phyloP scores from a whole-genome alignment of 1,139 yeast species.

The Geotrichum restrictum region DNA sequence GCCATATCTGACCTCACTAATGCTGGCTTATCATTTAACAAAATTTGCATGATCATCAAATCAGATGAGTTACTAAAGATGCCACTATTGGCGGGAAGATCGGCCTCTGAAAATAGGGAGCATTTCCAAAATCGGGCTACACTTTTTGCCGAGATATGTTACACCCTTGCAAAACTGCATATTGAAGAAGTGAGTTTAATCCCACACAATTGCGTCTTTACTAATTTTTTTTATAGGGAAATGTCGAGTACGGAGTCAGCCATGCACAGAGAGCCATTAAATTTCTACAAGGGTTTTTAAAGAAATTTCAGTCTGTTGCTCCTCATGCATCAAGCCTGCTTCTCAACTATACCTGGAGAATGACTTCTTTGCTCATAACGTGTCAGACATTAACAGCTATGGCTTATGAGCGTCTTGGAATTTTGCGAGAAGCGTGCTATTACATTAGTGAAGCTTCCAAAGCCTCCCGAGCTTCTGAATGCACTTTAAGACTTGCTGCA shows the following conservation, averaged over 20 bases:
- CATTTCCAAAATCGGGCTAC: conserved; percentile 25
- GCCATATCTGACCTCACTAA: conserved; percentile 17
- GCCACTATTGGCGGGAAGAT: conserved; percentile 23
- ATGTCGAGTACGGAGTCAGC: conserved; percentile 24
- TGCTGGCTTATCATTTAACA: conserved; percentile 18
- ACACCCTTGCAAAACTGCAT: conserved; percentile 21
- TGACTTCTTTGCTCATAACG: conserved; percentile 24
- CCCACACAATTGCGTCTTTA: not conserved
- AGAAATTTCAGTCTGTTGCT: conserved; percentile 18
- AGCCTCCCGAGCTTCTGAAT: conserved; percentile 24
- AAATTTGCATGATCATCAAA: conserved; percentile 20
- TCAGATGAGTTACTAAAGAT: conserved; percentile 18
- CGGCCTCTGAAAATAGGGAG: conserved; percentile 21
- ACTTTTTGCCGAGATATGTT: conserved; percentile 22
- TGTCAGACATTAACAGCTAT: conserved; percentile 25
- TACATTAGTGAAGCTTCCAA: conserved; percentile 29
- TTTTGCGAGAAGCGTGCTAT: conserved; percentile 27
- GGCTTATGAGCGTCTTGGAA: conserved; percentile 29
- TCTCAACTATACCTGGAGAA: conserved; percentile 21
- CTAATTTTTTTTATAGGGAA: conserved; percentile 20
- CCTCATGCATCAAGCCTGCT: conserved; percentile 12
- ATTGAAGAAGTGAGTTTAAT: conserved; percentile 13
- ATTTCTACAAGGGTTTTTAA: conserved; percentile 26
- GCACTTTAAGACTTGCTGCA: conserved; percentile 24
- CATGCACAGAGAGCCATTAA: conserved; percentile 25